Percentiles rank a stretch among this genome's conserved stretches.
These are phyloP conservation scores for Ganoderma lucidum DNA, from an alignment of 1,284 basidiomycete genomes.

Conservation along the genomic window DNA sequence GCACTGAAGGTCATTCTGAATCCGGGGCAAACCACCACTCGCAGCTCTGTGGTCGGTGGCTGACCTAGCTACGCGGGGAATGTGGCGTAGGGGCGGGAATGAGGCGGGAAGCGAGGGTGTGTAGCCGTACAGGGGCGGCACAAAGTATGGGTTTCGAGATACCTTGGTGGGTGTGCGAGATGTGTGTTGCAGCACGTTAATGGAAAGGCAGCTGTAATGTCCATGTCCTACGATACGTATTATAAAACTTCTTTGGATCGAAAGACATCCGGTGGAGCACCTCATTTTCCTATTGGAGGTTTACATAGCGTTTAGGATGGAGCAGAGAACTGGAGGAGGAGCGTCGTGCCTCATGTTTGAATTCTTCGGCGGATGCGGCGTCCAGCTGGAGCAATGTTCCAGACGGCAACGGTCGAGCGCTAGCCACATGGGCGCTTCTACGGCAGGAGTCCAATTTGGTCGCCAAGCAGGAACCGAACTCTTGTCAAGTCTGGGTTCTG, in stretches of 20 bases:
- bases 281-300: neutral
- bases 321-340: neutral
- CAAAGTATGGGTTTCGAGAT: neutral
- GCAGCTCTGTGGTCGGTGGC: neutral
- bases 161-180: neutral
- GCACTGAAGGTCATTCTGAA: neutral
- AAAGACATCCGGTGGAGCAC: neutral
- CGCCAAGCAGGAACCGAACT: neutral
- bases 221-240: no score
- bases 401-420: no score
- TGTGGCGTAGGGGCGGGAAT: neutral
- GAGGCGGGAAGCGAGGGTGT: neutral
- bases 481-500: neutral
- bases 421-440: neutral
- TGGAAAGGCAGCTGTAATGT: no score
- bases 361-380: no score
- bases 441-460: neutral
- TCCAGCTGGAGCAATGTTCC: no score
- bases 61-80: neutral
- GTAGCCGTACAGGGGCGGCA: neutral
- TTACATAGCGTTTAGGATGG: neutral
- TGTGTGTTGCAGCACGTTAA: neutral
- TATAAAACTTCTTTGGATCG: neutral
- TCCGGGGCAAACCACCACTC: neutral
- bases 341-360: neutral